A percentile compares a stretch with the other conserved stretches of the same genome.
phyloP scores from a whole-genome alignment of 1,284 basidiomycete genomes.

The Coniferiporia sulphurascens region DNA sequence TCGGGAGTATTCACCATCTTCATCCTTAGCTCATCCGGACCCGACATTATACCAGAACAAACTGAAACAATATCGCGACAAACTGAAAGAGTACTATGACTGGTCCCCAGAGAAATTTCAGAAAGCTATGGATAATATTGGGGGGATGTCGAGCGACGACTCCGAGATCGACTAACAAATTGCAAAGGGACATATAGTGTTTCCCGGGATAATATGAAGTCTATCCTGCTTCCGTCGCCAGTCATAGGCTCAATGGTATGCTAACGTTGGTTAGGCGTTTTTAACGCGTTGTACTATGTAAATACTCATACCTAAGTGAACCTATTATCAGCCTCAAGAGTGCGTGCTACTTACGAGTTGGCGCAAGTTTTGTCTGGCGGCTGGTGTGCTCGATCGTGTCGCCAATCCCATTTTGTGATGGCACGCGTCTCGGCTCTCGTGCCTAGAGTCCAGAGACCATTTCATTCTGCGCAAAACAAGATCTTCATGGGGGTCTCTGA shows the following conservation, averaged over 20 bases:
- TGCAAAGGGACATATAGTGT: neutral
- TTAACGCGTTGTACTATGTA: no score
- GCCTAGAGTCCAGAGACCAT: neutral
- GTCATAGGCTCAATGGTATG: neutral
- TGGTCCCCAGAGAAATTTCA: conserved; percentile 63
- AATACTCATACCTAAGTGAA: no score
- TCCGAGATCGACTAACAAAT: neutral
- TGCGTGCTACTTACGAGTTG: no score
- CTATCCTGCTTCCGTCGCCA: no score
- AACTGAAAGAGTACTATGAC: conserved; percentile 57
- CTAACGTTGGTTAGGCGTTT: neutral
- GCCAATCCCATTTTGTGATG: neutral
- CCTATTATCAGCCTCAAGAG: no score
- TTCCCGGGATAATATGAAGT: no score
- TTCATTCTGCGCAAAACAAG: neutral
- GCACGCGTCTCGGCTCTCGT: neutral
- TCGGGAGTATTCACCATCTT: conserved; percentile 5
- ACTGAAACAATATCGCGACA: conserved; percentile 53
- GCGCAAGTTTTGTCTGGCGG: no score
- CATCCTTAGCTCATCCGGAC: conserved; percentile 61
- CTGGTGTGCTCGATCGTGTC: no score
- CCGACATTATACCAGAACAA: conserved; percentile 49
- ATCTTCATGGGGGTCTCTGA: neutral
- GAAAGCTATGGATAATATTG: conserved; percentile 6
- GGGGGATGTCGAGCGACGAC: neutral